Percentiles rank a stretch among this genome's conserved stretches.
These are phyloP conservation scores for Sclerotinia minor DNA, from an alignment of 2,329 filamentous ascomycete species.

Conservation along the genomic window DNA sequence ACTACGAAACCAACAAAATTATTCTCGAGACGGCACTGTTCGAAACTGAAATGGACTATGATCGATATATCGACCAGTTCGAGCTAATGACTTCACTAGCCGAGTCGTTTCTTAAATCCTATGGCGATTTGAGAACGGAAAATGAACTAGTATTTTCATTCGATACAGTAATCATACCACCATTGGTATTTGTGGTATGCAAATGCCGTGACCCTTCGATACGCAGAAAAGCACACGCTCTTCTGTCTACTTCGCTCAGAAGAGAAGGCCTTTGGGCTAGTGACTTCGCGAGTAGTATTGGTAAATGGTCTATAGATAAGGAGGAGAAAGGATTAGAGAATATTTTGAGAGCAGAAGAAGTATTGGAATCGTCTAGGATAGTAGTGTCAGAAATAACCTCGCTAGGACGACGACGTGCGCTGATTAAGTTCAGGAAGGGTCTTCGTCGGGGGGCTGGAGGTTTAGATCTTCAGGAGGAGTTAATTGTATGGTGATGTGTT, in stretches of 20 bases:
- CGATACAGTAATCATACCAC: slow-evolving; percentile 10
- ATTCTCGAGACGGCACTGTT: slow-evolving; percentile 17
- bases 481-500: slow-evolving; percentile 9
- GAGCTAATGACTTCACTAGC: slow-evolving; percentile 23
- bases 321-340: slow-evolving; percentile 21
- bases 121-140: neutral
- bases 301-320: slow-evolving; percentile 22
- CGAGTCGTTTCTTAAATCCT: slow-evolving; percentile 17
- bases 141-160: slow-evolving; percentile 12
- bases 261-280: slow-evolving; percentile 25
- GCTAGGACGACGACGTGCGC: slow-evolving; percentile 3
- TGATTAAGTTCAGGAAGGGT: slow-evolving; percentile 7
- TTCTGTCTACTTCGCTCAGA: neutral
- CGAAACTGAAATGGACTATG: slow-evolving; percentile 20
- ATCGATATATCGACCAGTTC: slow-evolving; percentile 17
- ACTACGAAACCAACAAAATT: slow-evolving; percentile 7
- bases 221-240: slow-evolving; percentile 5
- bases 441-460: neutral
- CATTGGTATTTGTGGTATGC: slow-evolving; percentile 13
- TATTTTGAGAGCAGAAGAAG: neutral
- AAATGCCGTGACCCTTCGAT: slow-evolving; percentile 23
- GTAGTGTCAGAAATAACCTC: neutral
- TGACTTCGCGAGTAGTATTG: slow-evolving; percentile 10
- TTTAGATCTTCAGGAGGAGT: neutral
- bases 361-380: slow-evolving; percentile 11